phyloP scores from a whole-genome alignment of 768 basidiomycete species.

The Tylopilus vinaceipallidus region DNA sequence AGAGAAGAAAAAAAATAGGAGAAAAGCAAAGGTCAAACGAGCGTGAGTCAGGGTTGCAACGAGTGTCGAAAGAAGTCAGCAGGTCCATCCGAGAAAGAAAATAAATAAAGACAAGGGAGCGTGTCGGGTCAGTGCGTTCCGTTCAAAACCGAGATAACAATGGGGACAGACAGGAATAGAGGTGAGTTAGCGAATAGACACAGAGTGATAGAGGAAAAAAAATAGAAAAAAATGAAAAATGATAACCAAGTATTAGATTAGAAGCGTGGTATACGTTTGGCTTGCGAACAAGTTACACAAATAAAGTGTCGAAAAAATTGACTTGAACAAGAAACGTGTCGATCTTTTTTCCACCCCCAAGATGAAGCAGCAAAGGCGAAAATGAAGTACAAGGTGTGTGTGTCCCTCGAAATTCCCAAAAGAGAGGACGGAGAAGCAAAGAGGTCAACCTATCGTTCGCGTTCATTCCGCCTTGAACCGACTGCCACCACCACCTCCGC shows the following conservation, averaged over 20 bases:
- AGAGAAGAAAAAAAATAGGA: not conserved
- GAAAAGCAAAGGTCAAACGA: not conserved
- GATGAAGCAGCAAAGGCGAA: constrained; percentile 12
- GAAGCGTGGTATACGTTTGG: constrained; percentile 17
- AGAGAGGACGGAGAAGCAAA: not conserved
- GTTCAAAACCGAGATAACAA: not conserved
- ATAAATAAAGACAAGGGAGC: constrained; percentile 5
- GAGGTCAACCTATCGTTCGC: not conserved
- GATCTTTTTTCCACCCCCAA: constrained; percentile 1
- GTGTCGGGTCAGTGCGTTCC: not conserved
- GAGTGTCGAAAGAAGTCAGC: constrained; percentile 9
- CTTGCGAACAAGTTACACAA: constrained; percentile 10
- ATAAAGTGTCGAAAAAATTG: not conserved
- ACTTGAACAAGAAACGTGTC: constrained; percentile 1
- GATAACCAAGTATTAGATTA: constrained; percentile 10
- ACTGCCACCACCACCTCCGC: constrained; percentile 67
- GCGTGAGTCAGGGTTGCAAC: not conserved
- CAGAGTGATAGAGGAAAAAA: not conserved
- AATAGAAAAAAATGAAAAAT: not conserved
- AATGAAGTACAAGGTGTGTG: constrained; percentile 4
- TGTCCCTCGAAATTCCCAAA: constrained; percentile 11
- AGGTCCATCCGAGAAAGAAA: constrained; percentile 1
- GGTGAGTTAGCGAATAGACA: not conserved
- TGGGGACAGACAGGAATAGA: constrained; percentile 4
- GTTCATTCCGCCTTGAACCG: constrained; percentile 45